Evolutionary conservation across 345 rosid genomes (phyloP).

Genomic region (Iberis pinnata): DNA sequence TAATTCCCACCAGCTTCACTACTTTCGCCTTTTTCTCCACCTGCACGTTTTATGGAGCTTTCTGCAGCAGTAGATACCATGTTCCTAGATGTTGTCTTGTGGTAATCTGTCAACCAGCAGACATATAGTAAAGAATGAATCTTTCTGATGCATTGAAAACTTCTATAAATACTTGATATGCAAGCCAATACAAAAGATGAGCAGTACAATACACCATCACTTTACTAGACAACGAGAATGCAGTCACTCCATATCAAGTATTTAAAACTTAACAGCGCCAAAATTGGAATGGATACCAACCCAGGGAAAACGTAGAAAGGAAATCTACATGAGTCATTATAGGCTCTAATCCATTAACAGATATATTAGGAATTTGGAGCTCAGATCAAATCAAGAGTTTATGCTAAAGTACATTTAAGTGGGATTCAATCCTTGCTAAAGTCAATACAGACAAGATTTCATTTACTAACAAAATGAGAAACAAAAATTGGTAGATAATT

Average conservation of each 20-base stretch:
- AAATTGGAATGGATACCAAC: neutral
- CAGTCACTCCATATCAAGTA: neutral
- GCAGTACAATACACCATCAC: constrained; percentile 1
- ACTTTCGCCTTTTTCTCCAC: constrained; percentile 27
- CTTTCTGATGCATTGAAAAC: constrained; percentile 3
- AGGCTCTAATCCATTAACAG: neutral
- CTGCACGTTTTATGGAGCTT: constrained; percentile 16
- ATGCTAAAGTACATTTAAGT: neutral
- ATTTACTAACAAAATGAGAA: neutral
- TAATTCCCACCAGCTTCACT: constrained; percentile 27
- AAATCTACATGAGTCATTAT: neutral
- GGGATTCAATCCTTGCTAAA: neutral
- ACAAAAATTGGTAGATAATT: neutral
- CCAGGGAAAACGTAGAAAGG: neutral
- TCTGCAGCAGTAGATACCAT: constrained; percentile 24
- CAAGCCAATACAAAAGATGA: neutral
- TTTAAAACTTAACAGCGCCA: no score
- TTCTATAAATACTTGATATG: constrained; percentile 7
- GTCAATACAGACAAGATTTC: neutral
- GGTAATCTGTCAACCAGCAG: constrained; percentile 38
- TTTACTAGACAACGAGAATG: constrained; percentile 5
- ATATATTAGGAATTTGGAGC: neutral
- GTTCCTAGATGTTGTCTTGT: constrained; percentile 31
- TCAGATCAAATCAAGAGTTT: neutral
- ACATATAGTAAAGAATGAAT: neutral